These are phyloP conservation scores for Prunus yedoensis DNA, from an alignment of 331 rosid species.

Conservation along the genomic window DNA sequence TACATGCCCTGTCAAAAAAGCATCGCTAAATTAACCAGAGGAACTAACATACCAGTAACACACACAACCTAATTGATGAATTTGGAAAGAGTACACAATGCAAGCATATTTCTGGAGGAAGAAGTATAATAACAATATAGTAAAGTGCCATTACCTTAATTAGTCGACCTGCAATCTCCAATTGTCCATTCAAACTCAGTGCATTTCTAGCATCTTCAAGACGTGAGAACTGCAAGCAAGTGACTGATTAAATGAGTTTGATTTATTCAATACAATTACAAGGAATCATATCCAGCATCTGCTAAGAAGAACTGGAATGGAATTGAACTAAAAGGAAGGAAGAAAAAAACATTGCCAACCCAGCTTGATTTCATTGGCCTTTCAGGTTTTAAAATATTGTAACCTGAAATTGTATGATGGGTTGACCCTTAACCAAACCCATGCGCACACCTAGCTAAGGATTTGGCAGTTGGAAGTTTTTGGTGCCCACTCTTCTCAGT, in stretches of 20 bases:
- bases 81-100: neutral
- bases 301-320: neutral
- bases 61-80: neutral
- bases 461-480: neutral
- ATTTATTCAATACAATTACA: neutral
- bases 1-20: neutral
- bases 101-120: neutral
- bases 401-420: too few relatives aligned
- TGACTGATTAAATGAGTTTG: constrained; percentile 16
- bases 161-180: constrained; percentile 85
- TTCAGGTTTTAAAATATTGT: too few relatives aligned
- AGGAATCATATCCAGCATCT: constrained; percentile 26
- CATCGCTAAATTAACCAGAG: neutral
- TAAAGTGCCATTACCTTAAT: constrained; percentile 62
- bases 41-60: neutral
- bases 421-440: neutral
- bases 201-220: constrained; percentile 95
- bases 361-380: neutral
- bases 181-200: constrained; percentile 82
- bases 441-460: too few relatives aligned
- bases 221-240: constrained; percentile 65
- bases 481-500: neutral
- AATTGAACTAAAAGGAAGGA: neutral
- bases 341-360: neutral
- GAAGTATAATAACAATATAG: neutral